Conservation (phyloP, 2,329 filamentous ascomycete genomes). For the Trichocomaceae sp. region DNA sequence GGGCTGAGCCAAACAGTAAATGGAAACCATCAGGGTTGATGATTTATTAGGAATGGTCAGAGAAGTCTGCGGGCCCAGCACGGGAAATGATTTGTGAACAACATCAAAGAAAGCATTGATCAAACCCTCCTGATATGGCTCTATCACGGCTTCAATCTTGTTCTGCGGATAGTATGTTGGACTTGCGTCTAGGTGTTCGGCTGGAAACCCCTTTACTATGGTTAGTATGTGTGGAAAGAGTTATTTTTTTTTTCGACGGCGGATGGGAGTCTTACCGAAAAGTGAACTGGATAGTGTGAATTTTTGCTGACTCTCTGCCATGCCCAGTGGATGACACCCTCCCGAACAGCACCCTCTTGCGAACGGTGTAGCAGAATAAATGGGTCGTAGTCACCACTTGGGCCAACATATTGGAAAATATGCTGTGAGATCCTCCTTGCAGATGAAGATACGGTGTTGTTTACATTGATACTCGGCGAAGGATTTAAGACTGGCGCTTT, state of each 20-base stretch:
- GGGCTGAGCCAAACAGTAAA: conserved; percentile 3
- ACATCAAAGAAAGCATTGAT: conserved; percentile 2
- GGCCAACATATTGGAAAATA: conserved; percentile 1
- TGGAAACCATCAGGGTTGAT: conserved; percentile 1
- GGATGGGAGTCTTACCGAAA: background rate
- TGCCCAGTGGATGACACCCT: conserved; percentile 1
- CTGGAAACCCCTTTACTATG: background rate
- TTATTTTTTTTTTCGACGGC: background rate
- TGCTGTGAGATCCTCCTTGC: conserved; percentile 1
- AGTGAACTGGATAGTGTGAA: conserved; percentile 1
- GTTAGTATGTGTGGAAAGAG: background rate
- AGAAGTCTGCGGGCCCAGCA: background rate
- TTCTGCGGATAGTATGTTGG: conserved; percentile 1
- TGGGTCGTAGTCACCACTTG: background rate
- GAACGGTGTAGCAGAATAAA: background rate
- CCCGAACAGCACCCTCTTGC: conserved; percentile 1
- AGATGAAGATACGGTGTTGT: background rate
- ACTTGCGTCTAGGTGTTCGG: conserved; percentile 1
- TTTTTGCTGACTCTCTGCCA: conserved; percentile 3
- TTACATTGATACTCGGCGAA: background rate
- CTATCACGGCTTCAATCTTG: conserved; percentile 2
- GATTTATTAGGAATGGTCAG: background rate
- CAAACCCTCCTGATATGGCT: background rate
- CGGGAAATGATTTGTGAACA: background rate
- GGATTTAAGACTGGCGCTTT: background rate